Base-by-base conservation (phyloP, 192 early-diverging fungal species). In the Entomortierella chlamydospora region DNA sequence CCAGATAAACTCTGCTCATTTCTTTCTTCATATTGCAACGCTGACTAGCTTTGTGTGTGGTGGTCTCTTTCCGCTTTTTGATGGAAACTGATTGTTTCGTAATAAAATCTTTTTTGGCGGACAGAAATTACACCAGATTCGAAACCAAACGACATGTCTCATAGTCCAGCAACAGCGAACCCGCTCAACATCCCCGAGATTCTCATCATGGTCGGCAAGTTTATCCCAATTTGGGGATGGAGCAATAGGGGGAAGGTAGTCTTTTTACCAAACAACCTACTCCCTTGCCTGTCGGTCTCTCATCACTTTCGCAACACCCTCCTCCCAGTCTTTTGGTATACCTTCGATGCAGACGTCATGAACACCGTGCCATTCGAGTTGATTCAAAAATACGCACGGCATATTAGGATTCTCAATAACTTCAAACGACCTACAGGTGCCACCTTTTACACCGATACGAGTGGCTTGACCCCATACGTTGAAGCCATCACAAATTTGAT, bases 261-360 rank as follows among this genome's bases (percentile, higher is more conserved):
- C 41, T 43, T 43, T 37, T 7, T 43, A 4, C 41, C 39, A 20
- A 6, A 60, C 1, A 43, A 60, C 23, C 34, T 60, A 2, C n/a
- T 60, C 2, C 11, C 11, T 7, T 60, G 58, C 17, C 25, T 60
- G 1, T 43, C 39, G 0, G 58, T 60, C 34, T 43, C 39, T 6
- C 58, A 23, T 9, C n/a, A 43, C 41, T 60, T 60, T 43, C 58
- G 39, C 2, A 18, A 43, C 5, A 60, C 58, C 9, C 39, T 60
- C n/a, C 25, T 60, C 1, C 58, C 58, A 30, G 26, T 60, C 23
- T 60, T 60, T 20, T 60, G 58, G 58, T 25, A 60, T 17, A 60
- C 41, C 2, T 43, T 26, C 23, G 39, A 60, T 12, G 39, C 3
- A 43, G 11, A 7, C 4, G n/a, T 18, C 9, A 60, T 60, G 58